These are phyloP conservation scores for Nemania serpens DNA, from an alignment of 2,329 filamentous ascomycete genomes.

Conservation along the genomic window DNA sequence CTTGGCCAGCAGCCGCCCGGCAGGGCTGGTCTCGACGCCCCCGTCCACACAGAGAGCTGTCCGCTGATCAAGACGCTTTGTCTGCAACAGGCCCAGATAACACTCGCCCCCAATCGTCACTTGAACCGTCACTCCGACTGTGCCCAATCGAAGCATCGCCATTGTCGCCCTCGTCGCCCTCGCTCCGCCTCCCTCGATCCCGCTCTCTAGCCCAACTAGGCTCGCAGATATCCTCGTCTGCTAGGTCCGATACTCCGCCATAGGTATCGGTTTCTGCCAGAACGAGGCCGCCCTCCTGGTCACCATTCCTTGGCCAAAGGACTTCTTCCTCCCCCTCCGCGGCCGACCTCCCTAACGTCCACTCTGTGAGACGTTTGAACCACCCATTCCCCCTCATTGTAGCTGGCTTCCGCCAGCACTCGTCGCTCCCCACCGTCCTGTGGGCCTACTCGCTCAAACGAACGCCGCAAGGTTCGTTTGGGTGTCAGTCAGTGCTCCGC, in stretches of 20 bases:
- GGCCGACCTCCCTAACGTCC: conserved; percentile 91
- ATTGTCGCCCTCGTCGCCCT: background rate
- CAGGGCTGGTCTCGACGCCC: no score
- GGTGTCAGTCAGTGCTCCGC: conserved; percentile 97
- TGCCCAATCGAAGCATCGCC: conserved; percentile 22
- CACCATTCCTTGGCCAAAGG: conserved; percentile 88
- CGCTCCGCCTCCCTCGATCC: conserved; percentile 8
- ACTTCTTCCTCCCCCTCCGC: conserved; percentile 80
- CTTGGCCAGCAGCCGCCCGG: no score
- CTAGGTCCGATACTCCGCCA: conserved; percentile 81
- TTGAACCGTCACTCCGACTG: conserved; percentile 24
- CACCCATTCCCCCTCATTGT: conserved; percentile 55
- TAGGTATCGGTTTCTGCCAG: conserved; percentile 83
- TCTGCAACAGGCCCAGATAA: conserved; percentile 59
- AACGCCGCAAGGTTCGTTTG: conserved; percentile 95
- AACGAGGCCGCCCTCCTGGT: conserved; percentile 64
- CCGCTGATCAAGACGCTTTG: conserved; percentile 9
- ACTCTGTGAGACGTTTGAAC: conserved; percentile 65
- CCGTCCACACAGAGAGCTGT: background rate
- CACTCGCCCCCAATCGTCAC: conserved; percentile 47
- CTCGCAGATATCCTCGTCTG: conserved; percentile 71
- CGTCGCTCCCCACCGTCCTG: conserved; percentile 65
- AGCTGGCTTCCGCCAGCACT: conserved; percentile 89
- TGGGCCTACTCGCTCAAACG: conserved; percentile 98
- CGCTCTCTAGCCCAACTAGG: conserved; percentile 24